Evolutionary conservation across 495 filamentous ascomycete genomes (phyloP), one percentile per base, ranked within the genome.

Genomic region (Choiromyces venosus): DNA sequence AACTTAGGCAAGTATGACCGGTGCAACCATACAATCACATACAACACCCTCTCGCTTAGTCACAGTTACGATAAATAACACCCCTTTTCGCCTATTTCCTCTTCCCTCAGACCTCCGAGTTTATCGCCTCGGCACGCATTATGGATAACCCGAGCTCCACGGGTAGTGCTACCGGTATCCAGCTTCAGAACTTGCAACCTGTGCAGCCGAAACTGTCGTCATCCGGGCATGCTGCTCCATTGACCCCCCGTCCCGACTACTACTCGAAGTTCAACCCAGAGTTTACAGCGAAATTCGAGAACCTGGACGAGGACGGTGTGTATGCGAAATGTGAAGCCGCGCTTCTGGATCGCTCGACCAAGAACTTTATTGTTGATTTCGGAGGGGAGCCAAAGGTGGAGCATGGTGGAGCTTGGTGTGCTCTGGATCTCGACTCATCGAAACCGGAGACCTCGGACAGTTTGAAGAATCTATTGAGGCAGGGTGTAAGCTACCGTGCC

Each of bases 351-450:
- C 74, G 77, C 16, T 73, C 77, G 1, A 87, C 85, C 1, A 73
- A 65, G 1, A 90, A 88, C 73, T 91, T 92, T 75, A 85, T 89
- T 39, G 81, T 91, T 36, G 89, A 91, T 74, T 91, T 91, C 81
- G 87, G 88, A 0, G 79, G 79, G 18, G 79, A 74, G 12, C 52
- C 67, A n/a, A 66, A 69, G 29, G 9, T 33, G 25, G 69, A 77
- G 37, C 85, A 87, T 33, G 85, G 87, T 16, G 83, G 85, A 74
- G 88, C 89, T 14, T 89, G 83, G 82, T 87, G 85, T 76, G 87
- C 86, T 16, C 83, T 87, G 37, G 82, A 92, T 79, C 70, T 92
- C 52, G 79, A 83, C 61, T 9, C 66, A n/a, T 76, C 71, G 25
- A 33, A 61, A 29, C 37, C 29, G 0, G 35, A 72, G 37, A 72